A percentile compares a stretch with the other conserved stretches of the same genome.
Evolutionary conservation across 805 yeast genomes (phyloP).

Genomic region (Wickerhamiella parazyma): DNA sequence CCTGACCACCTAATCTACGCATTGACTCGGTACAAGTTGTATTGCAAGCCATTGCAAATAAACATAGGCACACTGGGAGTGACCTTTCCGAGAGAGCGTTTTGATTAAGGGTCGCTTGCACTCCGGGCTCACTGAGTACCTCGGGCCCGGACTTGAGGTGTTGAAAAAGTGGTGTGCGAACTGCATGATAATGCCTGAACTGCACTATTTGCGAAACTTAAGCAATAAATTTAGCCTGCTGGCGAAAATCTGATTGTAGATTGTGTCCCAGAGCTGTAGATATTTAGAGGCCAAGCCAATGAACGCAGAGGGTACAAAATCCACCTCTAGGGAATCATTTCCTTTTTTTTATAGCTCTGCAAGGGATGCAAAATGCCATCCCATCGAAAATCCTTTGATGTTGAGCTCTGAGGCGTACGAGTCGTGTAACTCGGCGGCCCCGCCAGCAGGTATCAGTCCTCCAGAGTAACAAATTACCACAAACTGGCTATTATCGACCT

Average conservation of each 20-base stretch:
- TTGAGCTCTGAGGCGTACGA: constrained; percentile 21
- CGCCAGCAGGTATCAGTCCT: constrained; percentile 20
- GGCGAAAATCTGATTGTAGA: constrained; percentile 6
- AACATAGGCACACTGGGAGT: constrained; percentile 18
- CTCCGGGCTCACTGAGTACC: constrained; percentile 10
- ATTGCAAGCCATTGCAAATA: constrained; percentile 20
- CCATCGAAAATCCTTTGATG: constrained; percentile 20
- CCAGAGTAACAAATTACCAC: constrained; percentile 20
- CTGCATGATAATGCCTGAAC: constrained; percentile 8
- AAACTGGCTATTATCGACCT: neutral
- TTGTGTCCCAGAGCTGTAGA: constrained; percentile 9
- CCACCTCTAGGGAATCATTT: constrained; percentile 13
- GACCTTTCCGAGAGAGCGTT: constrained; percentile 17
- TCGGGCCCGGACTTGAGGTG: constrained; percentile 14
- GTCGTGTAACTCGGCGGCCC: constrained; percentile 20
- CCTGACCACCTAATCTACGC: constrained; percentile 14
- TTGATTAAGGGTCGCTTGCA: constrained; percentile 12
- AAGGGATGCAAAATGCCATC: constrained; percentile 17
- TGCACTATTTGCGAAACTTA: constrained; percentile 12
- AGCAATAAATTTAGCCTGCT: neutral
- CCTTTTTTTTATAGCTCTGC: constrained; percentile 9
- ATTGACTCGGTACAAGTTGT: constrained; percentile 16
- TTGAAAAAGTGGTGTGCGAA: constrained; percentile 14
- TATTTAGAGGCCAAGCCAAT: constrained; percentile 18
- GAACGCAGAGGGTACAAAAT: constrained; percentile 17